phyloP scores from a whole-genome alignment of 208 protist genomes.

The Acanthamoeba healyi region DNA sequence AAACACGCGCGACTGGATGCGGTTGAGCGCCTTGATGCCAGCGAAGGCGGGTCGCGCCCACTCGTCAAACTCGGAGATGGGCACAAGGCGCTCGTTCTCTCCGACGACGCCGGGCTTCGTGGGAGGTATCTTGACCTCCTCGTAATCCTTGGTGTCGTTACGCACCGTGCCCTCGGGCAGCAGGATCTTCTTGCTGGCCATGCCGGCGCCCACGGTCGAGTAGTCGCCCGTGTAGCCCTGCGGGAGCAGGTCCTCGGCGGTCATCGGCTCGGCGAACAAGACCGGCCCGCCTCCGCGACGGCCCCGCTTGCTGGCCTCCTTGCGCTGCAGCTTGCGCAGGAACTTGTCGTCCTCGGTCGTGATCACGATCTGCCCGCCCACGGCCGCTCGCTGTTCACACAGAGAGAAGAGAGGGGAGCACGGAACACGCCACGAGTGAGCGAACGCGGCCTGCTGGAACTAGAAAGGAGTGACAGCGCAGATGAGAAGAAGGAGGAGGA shows the following conservation, averaged over 20 bases:
- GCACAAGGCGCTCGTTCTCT: conserved; percentile 73
- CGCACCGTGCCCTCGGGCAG: conserved; percentile 75
- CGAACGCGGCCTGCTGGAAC: too few species aligned
- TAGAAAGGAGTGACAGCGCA: too few species aligned
- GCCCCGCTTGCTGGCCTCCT: conserved; percentile 45
- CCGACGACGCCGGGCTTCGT: not conserved
- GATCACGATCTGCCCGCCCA: conserved; percentile 18
- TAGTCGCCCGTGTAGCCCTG: not conserved
- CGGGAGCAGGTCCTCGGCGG: conserved; percentile 5
- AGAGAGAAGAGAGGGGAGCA: too few species aligned
- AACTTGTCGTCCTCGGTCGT: conserved; percentile 74
- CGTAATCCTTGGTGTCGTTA: conserved; percentile 71
- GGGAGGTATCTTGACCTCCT: conserved; percentile 78
- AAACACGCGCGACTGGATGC: conserved; percentile 97
- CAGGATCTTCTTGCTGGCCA: conserved; percentile 1
- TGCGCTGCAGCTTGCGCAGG: conserved; percentile 66
- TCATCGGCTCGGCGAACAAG: not conserved
- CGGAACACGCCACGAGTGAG: too few species aligned
- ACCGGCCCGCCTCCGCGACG: not conserved
- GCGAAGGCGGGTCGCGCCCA: conserved; percentile 80
- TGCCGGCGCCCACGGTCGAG: not conserved
- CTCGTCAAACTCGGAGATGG: conserved; percentile 82
- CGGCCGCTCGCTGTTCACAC: not conserved
- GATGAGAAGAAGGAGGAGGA: too few species aligned
- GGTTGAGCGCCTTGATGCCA: conserved; percentile 92